phyloP scores from a whole-genome alignment of 441 rosid species.

The Macaranga tanarius region DNA sequence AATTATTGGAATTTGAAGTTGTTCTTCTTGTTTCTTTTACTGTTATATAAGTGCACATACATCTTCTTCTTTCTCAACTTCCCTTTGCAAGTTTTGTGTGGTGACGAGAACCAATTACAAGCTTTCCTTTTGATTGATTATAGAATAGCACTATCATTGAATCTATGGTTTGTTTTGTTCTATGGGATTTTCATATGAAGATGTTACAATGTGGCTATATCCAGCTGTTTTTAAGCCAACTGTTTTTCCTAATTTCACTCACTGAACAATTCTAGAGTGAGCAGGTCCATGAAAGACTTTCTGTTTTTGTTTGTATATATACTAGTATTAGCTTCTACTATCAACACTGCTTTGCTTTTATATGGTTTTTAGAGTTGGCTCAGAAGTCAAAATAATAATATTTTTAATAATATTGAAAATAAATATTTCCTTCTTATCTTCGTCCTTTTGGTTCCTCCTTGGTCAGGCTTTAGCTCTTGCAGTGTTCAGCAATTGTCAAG shows the following conservation, averaged over 20 bases:
- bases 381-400: constrained; percentile 22
- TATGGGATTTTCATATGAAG: constrained; percentile 14
- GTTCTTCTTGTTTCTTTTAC: not conserved
- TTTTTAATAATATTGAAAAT: too few species aligned
- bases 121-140: constrained; percentile 11
- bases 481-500: not conserved
- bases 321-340: constrained; percentile 2
- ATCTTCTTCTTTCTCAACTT: not conserved
- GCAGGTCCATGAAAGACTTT: not conserved
- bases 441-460: not conserved
- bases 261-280: not conserved
- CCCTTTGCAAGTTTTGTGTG: too few species aligned
- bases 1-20: not conserved
- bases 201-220: constrained; percentile 10
- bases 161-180: constrained; percentile 15
- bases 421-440: not conserved
- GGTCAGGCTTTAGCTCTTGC: not conserved
- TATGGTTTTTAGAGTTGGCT: constrained; percentile 11
- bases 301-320: constrained; percentile 23
- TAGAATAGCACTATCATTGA: constrained; percentile 2
- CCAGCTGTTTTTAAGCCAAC: constrained; percentile 25
- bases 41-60: not conserved
- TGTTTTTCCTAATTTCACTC: constrained; percentile 27
- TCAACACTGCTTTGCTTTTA: constrained; percentile 9
- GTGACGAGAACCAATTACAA: too few species aligned